Conservation (phyloP, 768 basidiomycete species). For the Trametes meyenii region DNA sequence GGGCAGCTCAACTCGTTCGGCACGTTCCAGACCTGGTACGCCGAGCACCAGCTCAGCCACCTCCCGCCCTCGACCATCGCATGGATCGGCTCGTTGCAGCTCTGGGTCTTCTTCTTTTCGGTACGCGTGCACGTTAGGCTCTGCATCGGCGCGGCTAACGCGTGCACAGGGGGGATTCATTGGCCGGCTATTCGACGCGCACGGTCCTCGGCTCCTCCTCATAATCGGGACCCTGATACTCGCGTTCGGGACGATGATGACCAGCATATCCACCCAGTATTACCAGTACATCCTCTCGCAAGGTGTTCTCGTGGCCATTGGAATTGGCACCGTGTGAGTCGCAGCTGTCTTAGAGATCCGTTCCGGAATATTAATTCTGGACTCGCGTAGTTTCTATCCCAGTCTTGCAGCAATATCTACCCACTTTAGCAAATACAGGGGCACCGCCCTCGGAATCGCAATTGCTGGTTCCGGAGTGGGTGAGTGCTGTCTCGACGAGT, state of each 20-base stretch:
- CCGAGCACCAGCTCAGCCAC: slow-evolving; percentile 55
- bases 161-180: slow-evolving; percentile 57
- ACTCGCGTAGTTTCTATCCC: slow-evolving; percentile 61
- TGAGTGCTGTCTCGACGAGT: slow-evolving; percentile 25
- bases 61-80: slow-evolving; percentile 59
- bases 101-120: slow-evolving; percentile 72
- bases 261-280: slow-evolving; percentile 57
- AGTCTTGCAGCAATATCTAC: slow-evolving; percentile 67
- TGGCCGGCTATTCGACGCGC: slow-evolving; percentile 61
- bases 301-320: slow-evolving; percentile 64
- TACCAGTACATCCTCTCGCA: slow-evolving; percentile 65
- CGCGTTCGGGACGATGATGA: slow-evolving; percentile 55
- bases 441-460: slow-evolving; percentile 71
- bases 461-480: slow-evolving; percentile 70
- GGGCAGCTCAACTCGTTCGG: slow-evolving; percentile 76
- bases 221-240: slow-evolving; percentile 50
- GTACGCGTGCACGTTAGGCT: slow-evolving; percentile 40
- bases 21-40: slow-evolving; percentile 72
- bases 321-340: slow-evolving; percentile 63
- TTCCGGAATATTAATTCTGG: slow-evolving; percentile 15
- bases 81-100: slow-evolving; percentile 69
- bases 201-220: slow-evolving; percentile 60
- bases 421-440: slow-evolving; percentile 63
- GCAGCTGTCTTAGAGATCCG: not conserved
- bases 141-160: not conserved